Evolutionary conservation across 306 rosid genomes (phyloP).

Genomic region (Sicyos baderoa): DNA sequence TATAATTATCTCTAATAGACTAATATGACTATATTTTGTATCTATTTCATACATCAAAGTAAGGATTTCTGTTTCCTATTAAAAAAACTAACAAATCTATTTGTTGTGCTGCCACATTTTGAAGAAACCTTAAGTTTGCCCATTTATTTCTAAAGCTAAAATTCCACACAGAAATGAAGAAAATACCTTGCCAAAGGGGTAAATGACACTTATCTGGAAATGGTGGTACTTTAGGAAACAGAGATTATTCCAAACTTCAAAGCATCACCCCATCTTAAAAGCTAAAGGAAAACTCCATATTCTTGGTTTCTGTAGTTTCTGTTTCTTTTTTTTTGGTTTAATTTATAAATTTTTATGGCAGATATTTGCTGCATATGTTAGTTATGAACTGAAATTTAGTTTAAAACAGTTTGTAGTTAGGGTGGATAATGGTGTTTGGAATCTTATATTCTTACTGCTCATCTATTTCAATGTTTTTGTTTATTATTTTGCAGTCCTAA

Average conservation of each 20-base stretch:
- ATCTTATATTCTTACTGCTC: neutral
- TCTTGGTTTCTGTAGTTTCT: too few species aligned
- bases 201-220: neutral
- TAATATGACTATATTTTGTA: too few species aligned
- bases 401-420: neutral
- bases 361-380: neutral
- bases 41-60: too few species aligned
- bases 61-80: too few species aligned
- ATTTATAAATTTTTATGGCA: neutral
- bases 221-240: neutral
- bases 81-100: too few species aligned
- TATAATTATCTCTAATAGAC: too few species aligned
- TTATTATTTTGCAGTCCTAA: conserved; percentile 70
- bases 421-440: neutral
- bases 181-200: neutral
- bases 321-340: too few species aligned
- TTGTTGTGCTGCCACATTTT: neutral
- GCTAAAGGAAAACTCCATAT: too few species aligned
- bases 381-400: neutral
- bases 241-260: neutral
- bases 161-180: neutral
- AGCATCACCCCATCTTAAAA: neutral
- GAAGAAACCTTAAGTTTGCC: conserved; percentile 1
- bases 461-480: conserved; percentile 21
- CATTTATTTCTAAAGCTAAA: neutral